phyloP scores from a whole-genome alignment of 371 early-diverging fungal species.

The Dichotomocladium elegans region DNA sequence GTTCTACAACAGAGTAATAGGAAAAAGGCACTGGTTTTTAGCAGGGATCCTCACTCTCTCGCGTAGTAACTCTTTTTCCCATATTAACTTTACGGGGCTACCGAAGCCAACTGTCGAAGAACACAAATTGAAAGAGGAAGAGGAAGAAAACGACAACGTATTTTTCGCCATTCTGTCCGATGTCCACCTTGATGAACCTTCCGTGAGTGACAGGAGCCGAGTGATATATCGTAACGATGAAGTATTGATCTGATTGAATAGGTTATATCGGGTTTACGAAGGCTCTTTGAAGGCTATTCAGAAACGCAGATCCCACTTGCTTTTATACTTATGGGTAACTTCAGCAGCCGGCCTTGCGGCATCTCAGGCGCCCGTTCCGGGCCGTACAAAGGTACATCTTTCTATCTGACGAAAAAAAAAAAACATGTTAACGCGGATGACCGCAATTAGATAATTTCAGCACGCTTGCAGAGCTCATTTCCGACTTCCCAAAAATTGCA shows the following conservation, averaged over 20 bases:
- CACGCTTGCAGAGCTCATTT: constrained; percentile 69
- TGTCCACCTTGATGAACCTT: constrained; percentile 80
- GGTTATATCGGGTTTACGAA: constrained; percentile 54
- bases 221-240: not conserved
- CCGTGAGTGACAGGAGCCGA: constrained; percentile 42
- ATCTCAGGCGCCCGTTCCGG: constrained; percentile 48
- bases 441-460: constrained; percentile 57
- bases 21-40: not conserved
- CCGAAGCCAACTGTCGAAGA: constrained; percentile 47
- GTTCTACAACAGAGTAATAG: constrained; percentile 55
- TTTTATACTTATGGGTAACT: constrained; percentile 84
- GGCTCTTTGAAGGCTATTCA: constrained; percentile 71
- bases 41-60: not conserved
- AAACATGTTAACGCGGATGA: not conserved
- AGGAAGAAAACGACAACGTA: constrained; percentile 54
- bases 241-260: constrained; percentile 2
- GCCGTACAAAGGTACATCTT: constrained; percentile 33
- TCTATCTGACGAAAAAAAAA: not conserved
- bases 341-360: constrained; percentile 72
- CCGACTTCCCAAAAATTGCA: constrained; percentile 66
- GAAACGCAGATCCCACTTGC: constrained; percentile 65
- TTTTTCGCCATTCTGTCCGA: constrained; percentile 80
- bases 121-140: constrained; percentile 29
- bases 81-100: constrained; percentile 58
- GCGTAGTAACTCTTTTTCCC: constrained; percentile 39